Evolutionary conservation across 768 basidiomycete species (phyloP), one percentile per base, ranked within the genome.

Genomic region (Calocybe cyanea): DNA sequence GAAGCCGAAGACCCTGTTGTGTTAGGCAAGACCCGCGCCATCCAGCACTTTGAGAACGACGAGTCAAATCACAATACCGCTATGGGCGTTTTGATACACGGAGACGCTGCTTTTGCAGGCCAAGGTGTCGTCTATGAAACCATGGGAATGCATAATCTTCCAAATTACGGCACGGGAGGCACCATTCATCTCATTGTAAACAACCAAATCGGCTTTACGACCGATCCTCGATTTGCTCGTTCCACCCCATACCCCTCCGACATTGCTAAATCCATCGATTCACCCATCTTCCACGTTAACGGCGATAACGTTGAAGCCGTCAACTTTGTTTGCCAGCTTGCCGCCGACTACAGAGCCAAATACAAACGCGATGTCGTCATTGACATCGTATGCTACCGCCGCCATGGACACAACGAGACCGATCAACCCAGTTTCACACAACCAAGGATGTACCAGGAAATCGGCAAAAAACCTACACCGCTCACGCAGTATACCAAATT

Each of bases 121-220:
- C 96, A 99, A 62, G 96, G 96, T 66, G 74, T 98, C 46, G 94
- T 99, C 17, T 99, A 99, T 68, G 96, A 99, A 75, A 97, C 95
- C 20, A 96, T 96, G 88, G 96, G 96, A 57, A 87, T 98, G 73
- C 87, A 93, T 71, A 91, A 87, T 60, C 78, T 99, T 37, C 92
- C 92, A 18, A 85, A 79, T 69, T 99, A 98, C 64, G 93, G 94
- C 24, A 97, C 93, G 11, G 96, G 96, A 47, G 96, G 96, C 46
- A 98, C 96, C 38, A 92, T 99, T 56, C 96, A 99, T 63, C 73
- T 99, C 46, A 95, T 98, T 56, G 92, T 98, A 55, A 98, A 98
- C 76, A 98, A 98, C 69, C 95, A 98, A 63, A 95, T 98, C 49
- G 95, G 95, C 48, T 99, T 99, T 74, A 99, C 96, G 41, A 99